Base-by-base conservation (phyloP, 2,329 filamentous ascomycete species). In the Fusarium chaquense region DNA sequence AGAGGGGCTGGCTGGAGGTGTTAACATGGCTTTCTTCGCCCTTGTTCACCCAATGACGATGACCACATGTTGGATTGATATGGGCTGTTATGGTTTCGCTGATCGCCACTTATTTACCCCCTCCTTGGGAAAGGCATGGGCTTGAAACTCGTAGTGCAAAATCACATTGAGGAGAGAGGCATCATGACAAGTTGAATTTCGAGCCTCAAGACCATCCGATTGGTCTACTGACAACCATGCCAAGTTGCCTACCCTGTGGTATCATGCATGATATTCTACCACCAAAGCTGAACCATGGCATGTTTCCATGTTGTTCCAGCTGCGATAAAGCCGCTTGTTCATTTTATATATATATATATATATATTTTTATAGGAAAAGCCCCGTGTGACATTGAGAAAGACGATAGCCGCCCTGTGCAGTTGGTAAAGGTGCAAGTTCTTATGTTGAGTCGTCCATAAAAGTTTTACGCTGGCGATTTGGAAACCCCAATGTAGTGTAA, bases 161-260 rank as follows among this genome's bases (percentile, higher is more conserved):
- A 52, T 65, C 60, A 50, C 47, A 47, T 58, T 41, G 57, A 57
- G 36, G 58, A 44, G 33, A 46, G 36, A 24, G 47, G 32, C 54
- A 50, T 66, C 33, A 43, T 65, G 60, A 28, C 28, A 46, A 52
- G 44, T 33, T 65, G n/a, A 41, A 54, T 24, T 50, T 43, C 20
- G 26, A 33, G 41, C 43, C 20, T 43, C 52, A 36, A 30, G 18
- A 11, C 22, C 35, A 33, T 47, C 61, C 52, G 41, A 47, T 52
- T 65, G 35, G 61, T 13, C 47, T 40, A 43, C 30, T 35, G 43
- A 20, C 35, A 24, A 43, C 58, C 30, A 28, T 45, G 18, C 12
- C 15, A 38, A 43, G 44, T 57, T 38, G 33, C 61, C 47, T 61
- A 65, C 54, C 62, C 47, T 66, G 43, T 55, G 36, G 43, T 47